phyloP scores from a whole-genome alignment of 2,329 filamentous ascomycete species.

The Scedosporium boydii region DNA sequence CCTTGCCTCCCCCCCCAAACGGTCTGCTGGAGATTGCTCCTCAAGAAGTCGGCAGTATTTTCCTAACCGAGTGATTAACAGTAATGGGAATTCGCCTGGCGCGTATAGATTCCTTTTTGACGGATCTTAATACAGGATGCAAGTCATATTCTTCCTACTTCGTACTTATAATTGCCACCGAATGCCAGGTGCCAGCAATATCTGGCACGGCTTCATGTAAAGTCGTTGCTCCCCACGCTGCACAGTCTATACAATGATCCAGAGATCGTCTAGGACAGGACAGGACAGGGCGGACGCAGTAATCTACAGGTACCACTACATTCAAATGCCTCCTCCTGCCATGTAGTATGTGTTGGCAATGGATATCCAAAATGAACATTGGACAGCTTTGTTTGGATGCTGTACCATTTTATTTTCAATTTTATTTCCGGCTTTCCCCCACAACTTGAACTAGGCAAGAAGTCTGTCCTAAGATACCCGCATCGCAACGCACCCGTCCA shows the following conservation, averaged over 20 bases:
- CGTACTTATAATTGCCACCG: not conserved
- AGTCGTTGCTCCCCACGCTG: no score
- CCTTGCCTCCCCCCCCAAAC: not conserved
- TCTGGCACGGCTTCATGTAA: no score
- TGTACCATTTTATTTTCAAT: not conserved
- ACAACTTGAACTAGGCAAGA: not conserved
- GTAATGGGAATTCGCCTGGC: not conserved
- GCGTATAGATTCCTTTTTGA: not conserved
- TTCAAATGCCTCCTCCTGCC: not conserved
- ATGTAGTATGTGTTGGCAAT: slow-evolving; percentile 1
- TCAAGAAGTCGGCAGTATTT: not conserved
- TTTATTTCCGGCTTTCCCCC: not conserved
- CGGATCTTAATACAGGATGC: not conserved
- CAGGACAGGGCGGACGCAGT: no score
- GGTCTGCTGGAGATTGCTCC: not conserved
- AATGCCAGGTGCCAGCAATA: no score
- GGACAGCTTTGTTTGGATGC: not conserved
- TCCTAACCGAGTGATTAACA: not conserved
- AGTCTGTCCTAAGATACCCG: not conserved
- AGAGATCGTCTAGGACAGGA: no score
- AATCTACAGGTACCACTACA: not conserved
- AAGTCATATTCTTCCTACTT: not conserved
- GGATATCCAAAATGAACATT: not conserved
- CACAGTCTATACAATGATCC: no score
- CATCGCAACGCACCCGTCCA: not conserved